Evolutionary conservation across 352 stramenopile genomes (phyloP).

Genomic region (Globisporangium cylindrosporum): DNA sequence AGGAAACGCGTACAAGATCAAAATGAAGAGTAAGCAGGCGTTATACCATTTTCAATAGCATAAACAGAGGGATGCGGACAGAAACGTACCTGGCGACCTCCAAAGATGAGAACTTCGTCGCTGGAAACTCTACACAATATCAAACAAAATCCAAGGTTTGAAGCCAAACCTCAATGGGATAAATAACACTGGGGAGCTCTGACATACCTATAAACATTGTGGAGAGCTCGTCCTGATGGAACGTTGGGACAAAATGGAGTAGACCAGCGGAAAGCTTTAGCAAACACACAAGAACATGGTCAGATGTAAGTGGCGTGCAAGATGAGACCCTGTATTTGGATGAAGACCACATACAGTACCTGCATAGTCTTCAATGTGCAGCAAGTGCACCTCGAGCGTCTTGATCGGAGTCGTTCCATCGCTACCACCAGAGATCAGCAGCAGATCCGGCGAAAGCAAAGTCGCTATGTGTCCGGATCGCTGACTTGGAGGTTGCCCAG

Average conservation of each 20-base stretch:
- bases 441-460: conserved; percentile 33
- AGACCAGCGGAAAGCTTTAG: conserved; percentile 53
- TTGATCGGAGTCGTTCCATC: conserved; percentile 52
- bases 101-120: conserved; percentile 56
- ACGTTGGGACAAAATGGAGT: conserved; percentile 25
- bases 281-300: conserved; percentile 4
- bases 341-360: conserved; percentile 12
- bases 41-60: background rate
- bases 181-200: background rate
- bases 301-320: background rate
- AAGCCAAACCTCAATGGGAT: background rate
- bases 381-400: conserved; percentile 35
- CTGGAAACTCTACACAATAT: conserved; percentile 27
- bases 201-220: conserved; percentile 47
- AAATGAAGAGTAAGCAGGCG: background rate
- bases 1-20: background rate
- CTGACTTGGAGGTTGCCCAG: conserved; percentile 33
- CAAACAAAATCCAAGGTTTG: background rate
- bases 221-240: conserved; percentile 48
- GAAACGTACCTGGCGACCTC: conserved; percentile 52
- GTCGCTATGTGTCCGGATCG: conserved; percentile 50
- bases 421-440: conserved; percentile 66
- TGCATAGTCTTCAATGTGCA: conserved; percentile 36
- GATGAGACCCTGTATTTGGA: no score
- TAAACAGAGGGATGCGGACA: background rate